Conservation (phyloP, 75 land plant genomes). For the Pinus albicaulis region DNA sequence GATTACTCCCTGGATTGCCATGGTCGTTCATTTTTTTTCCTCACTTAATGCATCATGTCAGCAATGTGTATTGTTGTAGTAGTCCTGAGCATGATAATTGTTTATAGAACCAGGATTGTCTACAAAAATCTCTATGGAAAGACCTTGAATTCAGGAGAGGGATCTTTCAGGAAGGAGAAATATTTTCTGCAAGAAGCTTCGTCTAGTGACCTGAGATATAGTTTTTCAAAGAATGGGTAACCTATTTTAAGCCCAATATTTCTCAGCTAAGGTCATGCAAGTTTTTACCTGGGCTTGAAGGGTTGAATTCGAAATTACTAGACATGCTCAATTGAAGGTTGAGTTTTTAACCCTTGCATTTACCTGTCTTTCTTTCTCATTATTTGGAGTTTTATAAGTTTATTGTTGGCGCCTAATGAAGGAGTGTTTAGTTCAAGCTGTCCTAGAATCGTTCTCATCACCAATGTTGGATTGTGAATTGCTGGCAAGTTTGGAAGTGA, state of each 20-base stretch:
- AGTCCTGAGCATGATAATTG: conserved; percentile 19
- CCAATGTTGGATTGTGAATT: neutral
- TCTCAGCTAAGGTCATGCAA: neutral
- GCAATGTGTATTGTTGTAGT: conserved; percentile 38
- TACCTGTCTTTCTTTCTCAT: neutral
- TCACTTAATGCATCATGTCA: conserved; percentile 41
- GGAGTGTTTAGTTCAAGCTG: neutral
- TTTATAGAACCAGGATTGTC: conserved; percentile 31
- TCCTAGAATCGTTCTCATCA: neutral
- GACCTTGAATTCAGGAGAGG: conserved; percentile 14
- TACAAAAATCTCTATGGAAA: conserved; percentile 39
- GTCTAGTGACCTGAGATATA: conserved; percentile 5
- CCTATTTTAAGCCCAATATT: neutral
- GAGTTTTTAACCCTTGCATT: neutral
- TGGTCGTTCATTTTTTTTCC: conserved; percentile 30
- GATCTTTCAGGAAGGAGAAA: neutral
- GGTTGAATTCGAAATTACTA: neutral
- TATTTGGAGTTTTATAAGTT: neutral
- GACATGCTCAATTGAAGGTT: neutral
- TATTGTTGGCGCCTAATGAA: neutral
- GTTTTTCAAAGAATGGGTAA: neutral
- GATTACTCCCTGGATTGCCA: conserved; percentile 14
- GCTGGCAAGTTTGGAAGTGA: neutral
- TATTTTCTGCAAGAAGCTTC: conserved; percentile 1
- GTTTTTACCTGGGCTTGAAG: neutral